phyloP scores from a whole-genome alignment of 163 green algal species.

The Picocystis sp. region DNA sequence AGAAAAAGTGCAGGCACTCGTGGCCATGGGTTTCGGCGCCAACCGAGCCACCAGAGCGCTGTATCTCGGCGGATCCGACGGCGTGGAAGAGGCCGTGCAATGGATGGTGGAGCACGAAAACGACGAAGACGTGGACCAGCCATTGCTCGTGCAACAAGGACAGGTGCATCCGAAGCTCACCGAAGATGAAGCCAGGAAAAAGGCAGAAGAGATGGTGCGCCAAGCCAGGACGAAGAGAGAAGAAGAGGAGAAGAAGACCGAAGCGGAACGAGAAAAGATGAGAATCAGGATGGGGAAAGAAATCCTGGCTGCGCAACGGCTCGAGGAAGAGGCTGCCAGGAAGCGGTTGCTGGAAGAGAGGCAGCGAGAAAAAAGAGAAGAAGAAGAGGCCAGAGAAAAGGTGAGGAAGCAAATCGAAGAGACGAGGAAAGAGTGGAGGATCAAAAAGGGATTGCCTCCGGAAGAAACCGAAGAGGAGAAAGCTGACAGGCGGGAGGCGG shows the following conservation, averaged over 20 bases:
- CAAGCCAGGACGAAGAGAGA: conserved; percentile 43
- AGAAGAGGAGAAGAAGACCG: conserved; percentile 37
- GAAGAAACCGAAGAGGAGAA: conserved; percentile 43
- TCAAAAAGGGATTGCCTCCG: conserved; percentile 70
- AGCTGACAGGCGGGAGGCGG: conserved; percentile 10
- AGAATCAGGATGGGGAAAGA: conserved; percentile 63
- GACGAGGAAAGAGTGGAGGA: conserved; percentile 45
- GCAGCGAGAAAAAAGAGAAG: conserved; percentile 71
- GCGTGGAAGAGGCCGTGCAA: conserved; percentile 45
- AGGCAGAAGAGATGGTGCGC: conserved; percentile 50
- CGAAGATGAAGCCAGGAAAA: conserved; percentile 55
- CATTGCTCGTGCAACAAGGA: conserved; percentile 38
- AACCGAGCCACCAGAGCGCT: conserved; percentile 26
- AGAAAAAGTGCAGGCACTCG: conserved; percentile 32
- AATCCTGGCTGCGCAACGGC: conserved; percentile 39
- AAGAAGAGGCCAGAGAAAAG: conserved; percentile 47
- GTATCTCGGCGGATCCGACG: conserved; percentile 31
- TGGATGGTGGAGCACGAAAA: conserved; percentile 55
- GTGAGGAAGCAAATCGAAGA: conserved; percentile 49
- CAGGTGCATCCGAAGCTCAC: conserved; percentile 46
- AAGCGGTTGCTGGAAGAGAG: conserved; percentile 31
- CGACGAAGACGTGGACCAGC: conserved; percentile 52
- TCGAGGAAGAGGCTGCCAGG: conserved; percentile 32
- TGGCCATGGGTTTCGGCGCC: conserved; percentile 57
- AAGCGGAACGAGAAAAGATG: conserved; percentile 15